phyloP scores from a whole-genome alignment of 108 stramenopile species.

The Skeletonema menzelii region DNA sequence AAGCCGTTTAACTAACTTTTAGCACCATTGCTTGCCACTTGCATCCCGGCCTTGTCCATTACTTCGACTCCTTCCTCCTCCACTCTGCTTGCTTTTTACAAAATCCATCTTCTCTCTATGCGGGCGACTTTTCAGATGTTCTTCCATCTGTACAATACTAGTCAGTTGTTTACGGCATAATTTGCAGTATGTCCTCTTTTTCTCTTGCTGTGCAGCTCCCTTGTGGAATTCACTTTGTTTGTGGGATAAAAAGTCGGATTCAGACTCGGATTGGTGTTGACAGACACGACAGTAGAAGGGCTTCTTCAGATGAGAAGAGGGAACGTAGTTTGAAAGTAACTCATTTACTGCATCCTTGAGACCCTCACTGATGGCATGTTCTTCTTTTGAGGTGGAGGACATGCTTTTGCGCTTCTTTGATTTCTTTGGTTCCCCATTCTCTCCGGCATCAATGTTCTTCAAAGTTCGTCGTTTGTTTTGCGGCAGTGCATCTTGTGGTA shows the following conservation, averaged over 20 bases:
- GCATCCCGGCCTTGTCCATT: slow-evolving; percentile 6
- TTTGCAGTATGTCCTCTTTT: slow-evolving; percentile 80
- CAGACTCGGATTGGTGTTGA: slow-evolving; percentile 56
- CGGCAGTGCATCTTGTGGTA: slow-evolving; percentile 55
- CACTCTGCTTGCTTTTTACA: slow-evolving; percentile 45
- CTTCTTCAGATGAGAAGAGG: slow-evolving; percentile 71
- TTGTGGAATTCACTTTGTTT: slow-evolving; percentile 71
- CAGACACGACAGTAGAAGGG: slow-evolving; percentile 92
- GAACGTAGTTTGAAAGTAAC: slow-evolving; percentile 69
- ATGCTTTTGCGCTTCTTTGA: slow-evolving; percentile 19
- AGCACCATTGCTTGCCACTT: slow-evolving; percentile 38
- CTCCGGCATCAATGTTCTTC: slow-evolving; percentile 18
- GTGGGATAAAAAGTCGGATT: slow-evolving; percentile 71
- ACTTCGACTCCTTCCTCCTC: slow-evolving; percentile 4
- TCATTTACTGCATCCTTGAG: slow-evolving; percentile 77
- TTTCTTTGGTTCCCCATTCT: slow-evolving; percentile 25
- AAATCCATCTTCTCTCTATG: slow-evolving; percentile 68
- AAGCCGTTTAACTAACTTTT: background rate
- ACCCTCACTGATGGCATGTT: slow-evolving; percentile 44
- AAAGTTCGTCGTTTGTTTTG: slow-evolving; percentile 27
- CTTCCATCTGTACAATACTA: slow-evolving; percentile 84
- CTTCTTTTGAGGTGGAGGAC: slow-evolving; percentile 15
- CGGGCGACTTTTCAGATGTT: slow-evolving; percentile 79
- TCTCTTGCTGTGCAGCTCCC: slow-evolving; percentile 69
- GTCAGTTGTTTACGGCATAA: slow-evolving; percentile 90